Percentiles rank a stretch among this genome's conserved stretches.
phyloP scores from a whole-genome alignment of 257 asterid species.

The Mentha longifolia region DNA sequence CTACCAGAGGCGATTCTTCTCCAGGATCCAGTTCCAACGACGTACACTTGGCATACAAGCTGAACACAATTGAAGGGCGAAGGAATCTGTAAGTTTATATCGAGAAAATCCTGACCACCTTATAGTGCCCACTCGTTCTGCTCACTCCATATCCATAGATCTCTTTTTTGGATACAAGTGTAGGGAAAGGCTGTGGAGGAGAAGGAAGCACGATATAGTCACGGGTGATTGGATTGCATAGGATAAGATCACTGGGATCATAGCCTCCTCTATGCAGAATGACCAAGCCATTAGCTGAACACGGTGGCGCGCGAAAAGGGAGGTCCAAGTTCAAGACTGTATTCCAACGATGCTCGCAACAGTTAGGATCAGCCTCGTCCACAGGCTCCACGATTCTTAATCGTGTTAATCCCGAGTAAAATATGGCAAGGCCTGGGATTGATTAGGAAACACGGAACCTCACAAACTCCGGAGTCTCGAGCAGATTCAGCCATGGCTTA shows the following conservation, averaged over 20 bases:
- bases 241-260: not conserved
- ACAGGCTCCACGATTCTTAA: slow-evolving; percentile 30
- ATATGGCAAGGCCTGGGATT: not conserved
- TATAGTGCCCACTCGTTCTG: slow-evolving; percentile 27
- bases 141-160: not conserved
- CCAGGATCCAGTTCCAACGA: not conserved
- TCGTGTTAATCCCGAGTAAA: too few relatives aligned
- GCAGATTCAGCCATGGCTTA: not conserved
- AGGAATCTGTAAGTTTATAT: not conserved
- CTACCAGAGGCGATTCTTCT: not conserved
- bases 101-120: slow-evolving; percentile 32
- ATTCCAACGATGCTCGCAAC: not conserved
- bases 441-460: not conserved
- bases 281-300: slow-evolving; percentile 34
- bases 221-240: slow-evolving; percentile 36
- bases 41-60: not conserved
- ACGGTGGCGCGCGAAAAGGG: not conserved
- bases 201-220: not conserved
- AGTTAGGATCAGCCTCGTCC: not conserved
- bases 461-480: too few relatives aligned
- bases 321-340: not conserved
- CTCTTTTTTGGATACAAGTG: not conserved
- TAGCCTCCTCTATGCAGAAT: too few relatives aligned
- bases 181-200: not conserved
- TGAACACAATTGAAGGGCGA: not conserved